Conservation (phyloP, 2,329 filamentous ascomycete species). For the Cladosporium sp. region DNA sequence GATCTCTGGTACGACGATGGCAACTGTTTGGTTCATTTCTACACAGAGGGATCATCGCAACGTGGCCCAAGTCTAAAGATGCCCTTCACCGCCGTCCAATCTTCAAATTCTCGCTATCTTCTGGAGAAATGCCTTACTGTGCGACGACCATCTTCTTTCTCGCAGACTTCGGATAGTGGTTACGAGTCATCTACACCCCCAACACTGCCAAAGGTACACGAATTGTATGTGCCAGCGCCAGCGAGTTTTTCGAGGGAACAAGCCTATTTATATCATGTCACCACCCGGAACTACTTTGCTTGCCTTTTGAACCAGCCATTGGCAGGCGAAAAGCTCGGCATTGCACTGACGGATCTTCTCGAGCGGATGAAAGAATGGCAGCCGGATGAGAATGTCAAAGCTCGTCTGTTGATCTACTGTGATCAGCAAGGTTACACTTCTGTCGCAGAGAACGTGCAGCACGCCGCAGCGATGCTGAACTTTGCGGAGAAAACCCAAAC, state of each 20-base stretch:
- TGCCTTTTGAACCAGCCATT: conserved; percentile 62
- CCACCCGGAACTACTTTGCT: conserved; percentile 71
- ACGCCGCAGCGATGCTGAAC: conserved; percentile 63
- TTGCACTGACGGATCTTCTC: conserved; percentile 59
- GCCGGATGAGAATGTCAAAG: conserved; percentile 30
- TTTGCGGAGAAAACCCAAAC: conserved; percentile 63
- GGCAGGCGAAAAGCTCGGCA: conserved; percentile 63
- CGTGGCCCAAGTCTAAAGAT: conserved; percentile 65
- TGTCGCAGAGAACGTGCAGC: conserved; percentile 60
- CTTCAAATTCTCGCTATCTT: conserved; percentile 56
- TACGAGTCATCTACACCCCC: conserved; percentile 19
- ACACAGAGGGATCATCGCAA: conserved; percentile 59
- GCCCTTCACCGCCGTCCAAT: conserved; percentile 53
- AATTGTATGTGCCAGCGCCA: conserved; percentile 68
- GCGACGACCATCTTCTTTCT: conserved; percentile 19
- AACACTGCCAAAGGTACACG: conserved; percentile 30
- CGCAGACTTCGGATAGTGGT: conserved; percentile 23
- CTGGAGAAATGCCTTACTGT: conserved; percentile 44
- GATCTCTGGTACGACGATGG: conserved; percentile 66
- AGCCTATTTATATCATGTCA: conserved; percentile 59
- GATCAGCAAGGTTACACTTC: conserved; percentile 66
- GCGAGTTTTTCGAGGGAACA: conserved; percentile 48
- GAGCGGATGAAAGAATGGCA: conserved; percentile 52
- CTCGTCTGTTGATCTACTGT: conserved; percentile 55
- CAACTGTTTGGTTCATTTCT: conserved; percentile 66